Base-by-base conservation (phyloP, 495 filamentous ascomycete genomes). In the Polyplosphaeria fusca region DNA sequence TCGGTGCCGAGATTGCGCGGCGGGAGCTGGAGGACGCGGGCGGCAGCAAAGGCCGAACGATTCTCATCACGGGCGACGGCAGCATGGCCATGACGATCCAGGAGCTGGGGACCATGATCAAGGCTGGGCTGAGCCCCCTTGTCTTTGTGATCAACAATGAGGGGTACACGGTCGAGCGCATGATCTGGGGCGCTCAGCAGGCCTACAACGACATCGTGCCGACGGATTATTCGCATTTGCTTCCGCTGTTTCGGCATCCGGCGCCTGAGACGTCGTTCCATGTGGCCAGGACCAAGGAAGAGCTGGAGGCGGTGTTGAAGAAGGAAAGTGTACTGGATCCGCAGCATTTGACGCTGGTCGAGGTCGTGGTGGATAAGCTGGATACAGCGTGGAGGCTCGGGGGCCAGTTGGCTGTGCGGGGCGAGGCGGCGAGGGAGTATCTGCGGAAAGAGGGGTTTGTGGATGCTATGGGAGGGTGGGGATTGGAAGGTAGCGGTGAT, bases 131-230 rank as follows among this genome's bases (percentile, higher is more conserved):
- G 3, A 45, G 55, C 7, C 52, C 55, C 7, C 26, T 70, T 11
- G 66, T 74, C 32, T 52, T 72, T 43, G 42, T 74, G 1, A 65
- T 72, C 43, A 72, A 74, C 43, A 74, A 74, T 47, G 60, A 55
- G 2, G 71, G 71, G 5, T 74, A 74, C 46, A 73, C 71, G 7
- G 63, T 73, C 42, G 71, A 74, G 67, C 52, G 71, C 0, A 47
- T 71, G 20, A 74, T 74, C 38, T 71, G 72, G 59, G 71, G 71
- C 9, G 67, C 68, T 19, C 25, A 39, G n/a, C 57, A 68, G 42
- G 54, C 60, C 5, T 74, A 74, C 63, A 74, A 74, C 59, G 70
- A 71, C 54, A 74, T 73, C 51, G 60, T 63, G 11, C 67, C 67
- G 12, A 70, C 63, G 26, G 44, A 64, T 20, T 74, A 71, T 63